Base-by-base conservation (phyloP, 495 filamentous ascomycete genomes). In the Cladorrhinum samala region DNA sequence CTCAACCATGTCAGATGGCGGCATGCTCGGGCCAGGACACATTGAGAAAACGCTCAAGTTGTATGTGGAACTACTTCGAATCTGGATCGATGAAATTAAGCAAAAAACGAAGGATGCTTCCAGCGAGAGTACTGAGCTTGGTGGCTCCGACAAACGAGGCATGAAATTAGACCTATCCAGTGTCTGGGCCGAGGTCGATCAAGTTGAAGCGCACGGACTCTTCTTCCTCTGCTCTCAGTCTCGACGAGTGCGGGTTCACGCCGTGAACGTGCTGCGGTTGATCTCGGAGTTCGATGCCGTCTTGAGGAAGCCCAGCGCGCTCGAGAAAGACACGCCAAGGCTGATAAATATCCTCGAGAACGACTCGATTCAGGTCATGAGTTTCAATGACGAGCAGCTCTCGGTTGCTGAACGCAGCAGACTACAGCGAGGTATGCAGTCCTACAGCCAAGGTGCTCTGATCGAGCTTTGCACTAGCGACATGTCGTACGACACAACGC, bases 221-320 rank as follows among this genome's bases (percentile, higher is more conserved):
- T 97, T 99, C 75, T 97, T 99, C 66, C 70, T 99, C 3, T 97
- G 94, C 65, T 97, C 93, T 0, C 94, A 96, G 56, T 96, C 93
- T 9, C 79, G 88, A 52, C 79, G 84, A 36, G 93, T 99, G 20
- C 82, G 93, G 30, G 79, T 88, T 38, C 92, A 92, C 64, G 94
- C 93, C 1, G 88, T 99, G 39, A 94, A 85, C 2, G 94, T 97
- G 2, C 73, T 99, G 16, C 86, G 89, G 3, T 76, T 96, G 23
- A 89, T 99, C 55, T 93, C 87, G 16, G 91, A 97, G 52, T 97
- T 97, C 55, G 94, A 99, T 61, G 84, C 78, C 2, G 92, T 90
- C 5, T 77, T 99, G 17, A 85, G 86, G 20, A 92, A 91, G 61
- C 65, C 70, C 2, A 63, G 52, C 36, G 60, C 64, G 9, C 55